Conservation (phyloP, 495 filamentous ascomycete genomes). For the Cudoniella acicularis region DNA sequence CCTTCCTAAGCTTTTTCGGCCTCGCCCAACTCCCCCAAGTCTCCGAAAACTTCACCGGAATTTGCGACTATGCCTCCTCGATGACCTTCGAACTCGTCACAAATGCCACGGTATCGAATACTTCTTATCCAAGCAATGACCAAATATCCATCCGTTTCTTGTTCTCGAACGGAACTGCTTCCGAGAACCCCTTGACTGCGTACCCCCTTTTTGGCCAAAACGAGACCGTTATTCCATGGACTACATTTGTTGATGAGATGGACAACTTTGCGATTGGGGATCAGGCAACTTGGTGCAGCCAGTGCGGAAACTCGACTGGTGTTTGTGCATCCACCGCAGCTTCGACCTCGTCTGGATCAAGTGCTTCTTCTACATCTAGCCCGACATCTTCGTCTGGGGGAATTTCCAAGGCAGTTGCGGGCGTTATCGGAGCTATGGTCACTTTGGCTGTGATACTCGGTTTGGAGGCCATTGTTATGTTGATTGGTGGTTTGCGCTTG, state of each 20-base stretch:
- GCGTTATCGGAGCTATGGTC: constrained; percentile 47
- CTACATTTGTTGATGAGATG: constrained; percentile 58
- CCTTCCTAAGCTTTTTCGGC: constrained; percentile 73
- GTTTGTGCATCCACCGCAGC: constrained; percentile 47
- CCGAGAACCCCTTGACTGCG: constrained; percentile 38
- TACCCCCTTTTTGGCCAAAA: constrained; percentile 67
- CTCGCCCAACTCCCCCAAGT: constrained; percentile 54
- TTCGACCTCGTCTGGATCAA: no score
- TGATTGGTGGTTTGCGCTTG: constrained; percentile 41
- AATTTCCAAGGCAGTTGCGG: constrained; percentile 48
- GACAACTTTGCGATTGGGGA: constrained; percentile 55
- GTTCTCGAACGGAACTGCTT: constrained; percentile 71
- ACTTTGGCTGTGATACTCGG: constrained; percentile 41
- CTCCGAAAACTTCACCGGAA: constrained; percentile 60
- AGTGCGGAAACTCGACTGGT: constrained; percentile 59
- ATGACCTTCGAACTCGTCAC: constrained; percentile 77
- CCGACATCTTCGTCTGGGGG: constrained; percentile 13
- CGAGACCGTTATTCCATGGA: constrained; percentile 53
- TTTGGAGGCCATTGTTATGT: constrained; percentile 39
- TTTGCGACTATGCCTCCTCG: constrained; percentile 64
- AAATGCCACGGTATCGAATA: constrained; percentile 33
- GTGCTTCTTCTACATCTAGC: no score
- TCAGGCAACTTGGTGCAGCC: constrained; percentile 62
- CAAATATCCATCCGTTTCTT: constrained; percentile 73
- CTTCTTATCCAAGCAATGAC: constrained; percentile 45